A percentile compares a stretch with the other conserved stretches of the same genome.
phyloP scores from a whole-genome alignment of 176 grass and related monocot species.

The Saccharum spontaneum region DNA sequence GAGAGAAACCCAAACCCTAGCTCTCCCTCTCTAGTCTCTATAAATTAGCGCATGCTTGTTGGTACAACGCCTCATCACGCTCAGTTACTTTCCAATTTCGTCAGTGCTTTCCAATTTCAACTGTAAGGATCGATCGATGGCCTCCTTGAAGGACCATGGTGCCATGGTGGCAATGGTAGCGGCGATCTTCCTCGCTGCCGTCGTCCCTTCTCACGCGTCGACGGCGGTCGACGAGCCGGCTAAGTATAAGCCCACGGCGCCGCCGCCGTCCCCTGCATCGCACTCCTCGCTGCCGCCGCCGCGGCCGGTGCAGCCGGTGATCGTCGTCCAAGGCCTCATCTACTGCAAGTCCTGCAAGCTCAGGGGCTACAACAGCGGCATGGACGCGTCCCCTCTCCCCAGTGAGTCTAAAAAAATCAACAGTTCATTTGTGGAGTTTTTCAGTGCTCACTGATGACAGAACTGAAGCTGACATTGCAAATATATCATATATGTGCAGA shows the following conservation, averaged over 20 bases:
- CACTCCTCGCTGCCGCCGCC: neutral
- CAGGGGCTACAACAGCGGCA: constrained; percentile 36
- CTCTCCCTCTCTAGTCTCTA: neutral
- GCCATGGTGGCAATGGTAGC: neutral
- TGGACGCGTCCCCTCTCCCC: constrained; percentile 40
- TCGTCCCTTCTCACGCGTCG: constrained; percentile 2
- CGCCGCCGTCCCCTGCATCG: neutral
- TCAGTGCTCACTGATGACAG: neutral
- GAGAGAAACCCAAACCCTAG: constrained; percentile 12
- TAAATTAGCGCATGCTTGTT: constrained; percentile 28
- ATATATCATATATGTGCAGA: constrained; percentile 1
- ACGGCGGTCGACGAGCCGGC: constrained; percentile 1
- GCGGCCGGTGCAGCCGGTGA: constrained; percentile 19
- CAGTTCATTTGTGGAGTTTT: neutral
- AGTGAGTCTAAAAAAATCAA: neutral
- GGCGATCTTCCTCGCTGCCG: neutral
- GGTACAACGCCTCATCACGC: neutral
- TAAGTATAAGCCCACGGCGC: neutral
- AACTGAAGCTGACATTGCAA: too few species aligned
- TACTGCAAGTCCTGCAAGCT: constrained; percentile 53
- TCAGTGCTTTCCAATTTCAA: neutral
- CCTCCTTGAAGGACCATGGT: constrained; percentile 8
- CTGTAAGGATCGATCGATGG: constrained; percentile 10
- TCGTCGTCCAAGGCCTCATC: constrained; percentile 48
- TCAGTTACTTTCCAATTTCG: neutral